phyloP scores from a whole-genome alignment of 2,329 filamentous ascomycete genomes.

The Fusarium pilosicola region DNA sequence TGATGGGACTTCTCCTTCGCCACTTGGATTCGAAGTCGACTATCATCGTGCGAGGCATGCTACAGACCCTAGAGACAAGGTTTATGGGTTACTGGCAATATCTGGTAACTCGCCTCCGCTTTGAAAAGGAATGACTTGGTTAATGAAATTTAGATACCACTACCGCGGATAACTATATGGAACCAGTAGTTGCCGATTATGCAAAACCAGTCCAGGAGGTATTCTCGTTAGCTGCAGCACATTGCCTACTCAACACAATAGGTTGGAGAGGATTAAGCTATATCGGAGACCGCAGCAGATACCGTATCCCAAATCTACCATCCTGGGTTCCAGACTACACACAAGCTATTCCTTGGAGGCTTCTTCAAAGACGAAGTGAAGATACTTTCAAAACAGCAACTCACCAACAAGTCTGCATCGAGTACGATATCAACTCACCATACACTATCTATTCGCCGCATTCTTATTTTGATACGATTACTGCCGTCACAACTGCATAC shows the following conservation, averaged over 20 bases:
- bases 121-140: fast-evolving
- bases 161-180: not conserved
- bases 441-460: not conserved
- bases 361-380: not conserved
- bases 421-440: not conserved
- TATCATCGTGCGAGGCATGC: not conserved
- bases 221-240: not conserved
- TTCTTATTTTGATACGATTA: not conserved
- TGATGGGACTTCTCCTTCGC: not conserved
- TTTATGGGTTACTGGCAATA: not conserved
- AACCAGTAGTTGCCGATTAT: not conserved
- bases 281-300: not conserved
- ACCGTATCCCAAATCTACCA: not conserved
- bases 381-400: not conserved
- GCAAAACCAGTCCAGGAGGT: not conserved
- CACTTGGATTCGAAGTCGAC: not conserved
- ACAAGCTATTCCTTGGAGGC: not conserved
- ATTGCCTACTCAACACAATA: not conserved
- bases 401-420: not conserved
- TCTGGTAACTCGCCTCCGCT: not conserved
- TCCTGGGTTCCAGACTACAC: constrained; percentile 8
- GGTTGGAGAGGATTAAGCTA: not conserved
- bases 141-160: not conserved
- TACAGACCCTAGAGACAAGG: not conserved
- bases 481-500: not conserved